Evolutionary conservation across 129 eudicot genomes (phyloP).

Genomic region (Lactuca saligna): DNA sequence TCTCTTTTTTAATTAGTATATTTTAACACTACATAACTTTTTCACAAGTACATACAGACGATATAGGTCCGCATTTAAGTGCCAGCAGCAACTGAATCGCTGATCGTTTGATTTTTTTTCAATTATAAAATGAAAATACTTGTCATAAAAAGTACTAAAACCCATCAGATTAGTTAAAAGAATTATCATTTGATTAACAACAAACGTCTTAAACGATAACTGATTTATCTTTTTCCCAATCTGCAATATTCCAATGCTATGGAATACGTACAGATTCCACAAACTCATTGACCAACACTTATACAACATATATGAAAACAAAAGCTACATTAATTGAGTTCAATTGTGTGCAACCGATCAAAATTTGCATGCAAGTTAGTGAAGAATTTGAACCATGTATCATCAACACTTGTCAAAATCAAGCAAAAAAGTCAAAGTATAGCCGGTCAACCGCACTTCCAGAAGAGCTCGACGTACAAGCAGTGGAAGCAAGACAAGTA

Average conservation of each 20-base stretch:
- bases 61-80: neutral
- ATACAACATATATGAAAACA: conserved; percentile 2
- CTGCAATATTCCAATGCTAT: conserved; percentile 6
- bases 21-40: neutral
- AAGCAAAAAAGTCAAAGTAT: conserved; percentile 52
- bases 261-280: neutral
- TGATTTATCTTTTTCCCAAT: no score
- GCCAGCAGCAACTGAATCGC: neutral
- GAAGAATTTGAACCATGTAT: neutral
- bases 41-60: neutral
- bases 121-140: no score
- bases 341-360: conserved; percentile 4
- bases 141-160: neutral
- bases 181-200: neutral
- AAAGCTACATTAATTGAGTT: neutral
- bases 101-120: neutral
- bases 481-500: conserved; percentile 18
- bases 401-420: conserved; percentile 14
- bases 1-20: no score
- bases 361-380: conserved; percentile 26
- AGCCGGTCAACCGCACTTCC: conserved; percentile 29
- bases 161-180: neutral
- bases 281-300: neutral
- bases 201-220: neutral
- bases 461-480: conserved; percentile 26